These are phyloP conservation scores for Blastomyces gilchristii DNA, from an alignment of 2,329 filamentous ascomycete genomes.

Conservation along the genomic window DNA sequence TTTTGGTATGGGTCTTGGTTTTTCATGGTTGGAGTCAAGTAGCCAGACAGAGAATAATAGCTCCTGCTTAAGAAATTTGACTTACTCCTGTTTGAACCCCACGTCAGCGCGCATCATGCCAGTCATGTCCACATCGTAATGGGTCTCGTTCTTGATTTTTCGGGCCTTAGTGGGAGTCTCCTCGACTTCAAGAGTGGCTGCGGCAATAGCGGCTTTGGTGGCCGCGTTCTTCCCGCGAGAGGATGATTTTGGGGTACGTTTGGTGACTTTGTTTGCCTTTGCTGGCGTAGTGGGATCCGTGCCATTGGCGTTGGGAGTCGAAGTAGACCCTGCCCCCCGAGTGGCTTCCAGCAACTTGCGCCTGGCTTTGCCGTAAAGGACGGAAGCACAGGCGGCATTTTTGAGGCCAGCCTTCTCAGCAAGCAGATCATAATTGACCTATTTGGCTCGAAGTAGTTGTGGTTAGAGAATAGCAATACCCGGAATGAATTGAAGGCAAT, in stretches of 20 bases:
- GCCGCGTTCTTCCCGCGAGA: constrained; percentile 11
- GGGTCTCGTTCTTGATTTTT: background rate
- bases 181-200: background rate
- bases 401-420: constrained; percentile 29
- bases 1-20: background rate
- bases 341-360: constrained; percentile 25
- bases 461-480: background rate
- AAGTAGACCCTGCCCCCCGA: background rate
- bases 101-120: background rate
- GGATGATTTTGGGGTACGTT: constrained; percentile 12
- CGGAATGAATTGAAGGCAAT: background rate
- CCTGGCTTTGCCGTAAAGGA: constrained; percentile 28
- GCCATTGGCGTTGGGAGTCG: constrained; percentile 2
- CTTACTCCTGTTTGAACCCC: constrained; percentile 3
- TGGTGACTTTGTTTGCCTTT: constrained; percentile 14
- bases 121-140: background rate
- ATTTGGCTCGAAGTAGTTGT: background rate
- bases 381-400: constrained; percentile 26
- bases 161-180: background rate
- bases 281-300: constrained; percentile 7
- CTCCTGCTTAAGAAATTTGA: background rate
- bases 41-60: background rate
- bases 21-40: background rate
- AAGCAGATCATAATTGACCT: constrained; percentile 34
- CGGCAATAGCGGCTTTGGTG: background rate